Percentiles rank a stretch among this genome's conserved stretches.
Conservation (phyloP, 352 stramenopile species). For the Halophytophthora polymorphica region DNA sequence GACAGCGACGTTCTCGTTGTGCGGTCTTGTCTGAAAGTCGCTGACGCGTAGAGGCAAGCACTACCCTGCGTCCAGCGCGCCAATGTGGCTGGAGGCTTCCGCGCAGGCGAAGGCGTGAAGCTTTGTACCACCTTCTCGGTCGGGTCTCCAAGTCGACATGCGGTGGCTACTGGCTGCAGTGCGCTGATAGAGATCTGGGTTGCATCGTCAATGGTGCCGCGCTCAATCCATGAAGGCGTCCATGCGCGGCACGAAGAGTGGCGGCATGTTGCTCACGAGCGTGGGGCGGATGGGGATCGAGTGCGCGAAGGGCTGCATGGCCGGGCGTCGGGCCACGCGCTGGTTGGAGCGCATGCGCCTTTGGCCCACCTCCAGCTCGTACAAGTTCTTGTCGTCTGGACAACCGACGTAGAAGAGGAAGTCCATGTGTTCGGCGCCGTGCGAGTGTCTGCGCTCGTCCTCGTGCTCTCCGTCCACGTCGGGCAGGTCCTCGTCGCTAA, state of each 20-base stretch:
- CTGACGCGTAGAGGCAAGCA: no score
- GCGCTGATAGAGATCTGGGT: neutral
- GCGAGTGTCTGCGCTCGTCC: neutral
- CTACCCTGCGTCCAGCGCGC: no score
- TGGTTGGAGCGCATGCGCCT: slow-evolving; percentile 14
- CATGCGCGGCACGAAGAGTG: slow-evolving; percentile 37
- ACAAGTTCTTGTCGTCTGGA: slow-evolving; percentile 32
- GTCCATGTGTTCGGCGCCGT: slow-evolving; percentile 25
- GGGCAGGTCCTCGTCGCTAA: slow-evolving; percentile 2
- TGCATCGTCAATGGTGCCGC: neutral
- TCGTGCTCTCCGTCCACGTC: slow-evolving; percentile 9
- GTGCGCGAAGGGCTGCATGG: slow-evolving; percentile 16
- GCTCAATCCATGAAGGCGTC: slow-evolving; percentile 9
- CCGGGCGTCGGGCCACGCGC: slow-evolving; percentile 4
- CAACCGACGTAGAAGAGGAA: slow-evolving; percentile 59
- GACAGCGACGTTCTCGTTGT: no score
- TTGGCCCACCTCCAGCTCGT: slow-evolving; percentile 27
- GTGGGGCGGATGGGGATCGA: slow-evolving; percentile 38
- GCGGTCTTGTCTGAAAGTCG: no score
- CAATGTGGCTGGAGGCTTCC: no score
- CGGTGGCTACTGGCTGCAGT: no score
- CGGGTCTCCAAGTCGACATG: no score
- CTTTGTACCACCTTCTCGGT: no score
- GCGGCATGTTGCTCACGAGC: slow-evolving; percentile 41
- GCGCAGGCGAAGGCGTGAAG: no score